Evolutionary conservation across 2,329 filamentous ascomycete genomes (phyloP).

Genomic region (Huntiella decipiens): DNA sequence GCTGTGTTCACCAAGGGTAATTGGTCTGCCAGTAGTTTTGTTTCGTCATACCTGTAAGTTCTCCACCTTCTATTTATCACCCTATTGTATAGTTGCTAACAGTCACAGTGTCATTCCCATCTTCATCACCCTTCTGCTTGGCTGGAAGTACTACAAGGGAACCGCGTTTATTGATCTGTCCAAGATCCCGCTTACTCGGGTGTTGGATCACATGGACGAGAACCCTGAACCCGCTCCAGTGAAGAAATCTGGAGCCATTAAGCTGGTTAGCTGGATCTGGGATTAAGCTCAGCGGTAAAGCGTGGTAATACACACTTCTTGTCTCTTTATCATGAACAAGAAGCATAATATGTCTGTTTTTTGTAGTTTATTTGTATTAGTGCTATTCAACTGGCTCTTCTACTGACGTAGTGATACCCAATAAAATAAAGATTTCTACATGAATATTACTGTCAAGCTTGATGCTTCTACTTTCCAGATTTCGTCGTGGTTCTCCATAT

Average conservation of each 20-base stretch:
- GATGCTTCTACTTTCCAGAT: neutral
- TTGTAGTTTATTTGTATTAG: constrained; percentile 8
- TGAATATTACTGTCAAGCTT: neutral
- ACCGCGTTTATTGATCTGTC: constrained; percentile 34
- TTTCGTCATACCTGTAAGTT: constrained; percentile 43
- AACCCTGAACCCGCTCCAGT: constrained; percentile 3
- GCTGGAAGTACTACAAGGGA: constrained; percentile 48
- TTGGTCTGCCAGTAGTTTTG: constrained; percentile 37
- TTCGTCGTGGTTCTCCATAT: neutral
- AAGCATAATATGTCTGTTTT: constrained; percentile 3
- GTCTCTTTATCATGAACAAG: constrained; percentile 7
- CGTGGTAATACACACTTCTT: neutral
- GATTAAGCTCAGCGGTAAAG: constrained; percentile 1
- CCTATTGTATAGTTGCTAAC: neutral
- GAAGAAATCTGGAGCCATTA: constrained; percentile 5
- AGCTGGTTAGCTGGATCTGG: constrained; percentile 9
- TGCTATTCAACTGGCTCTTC: constrained; percentile 10
- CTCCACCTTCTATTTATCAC: neutral
- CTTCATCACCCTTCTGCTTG: constrained; percentile 33
- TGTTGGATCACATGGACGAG: constrained; percentile 24
- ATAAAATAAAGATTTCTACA: neutral
- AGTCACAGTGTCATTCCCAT: constrained; percentile 36
- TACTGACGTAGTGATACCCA: constrained; percentile 8
- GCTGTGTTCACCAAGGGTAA: constrained; percentile 38
- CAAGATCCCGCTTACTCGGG: constrained; percentile 32